Evolutionary conservation across 2,329 filamentous ascomycete genomes (phyloP), one percentile per base, ranked within the genome.

Genomic region (Zalaria obscura): DNA sequence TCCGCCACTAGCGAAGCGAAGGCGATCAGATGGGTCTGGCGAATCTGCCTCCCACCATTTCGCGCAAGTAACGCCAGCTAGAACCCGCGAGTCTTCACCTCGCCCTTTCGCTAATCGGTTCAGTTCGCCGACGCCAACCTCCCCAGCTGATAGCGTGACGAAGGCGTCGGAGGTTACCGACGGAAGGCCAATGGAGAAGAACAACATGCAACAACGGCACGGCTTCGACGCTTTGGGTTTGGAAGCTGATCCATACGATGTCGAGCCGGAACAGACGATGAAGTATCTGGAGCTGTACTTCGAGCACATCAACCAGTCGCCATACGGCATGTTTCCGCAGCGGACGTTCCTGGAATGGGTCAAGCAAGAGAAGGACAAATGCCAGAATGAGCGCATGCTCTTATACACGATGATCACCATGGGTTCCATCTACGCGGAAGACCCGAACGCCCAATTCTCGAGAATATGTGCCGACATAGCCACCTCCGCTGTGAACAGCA

Each of bases 381-480:
- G 45, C 32, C 50, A 51, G 25, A 51, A 55, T 26, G 75, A 79
- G 50, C 62, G 70, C 34, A 75, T 78, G 69, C 60, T 79, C 3
- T 58, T 80, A 6, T 78, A 80, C 52, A 66, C 70, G 1, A 66
- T 78, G 49, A 63, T 80, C 45, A 69, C 74, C 2, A 53, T 76
- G 50, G 75, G 72, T 1, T 70, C 72, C 4, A 54, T 72, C 1
- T 79, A 77, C 48, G 70, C 71, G 1, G 68, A 71, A 26, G 61
- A 65, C 44, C 57, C 64, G 27, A 52, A 52, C 18, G 58, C 68
- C 4, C 45, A 45, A 2, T 41, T 35, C 18, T 42, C 41, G 2
- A 64, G 62, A 44, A 57, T 62, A 18, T 77, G 72, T 50, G 65
- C 66, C 6, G 60, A 64, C 32, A 71, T 80, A 39, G 76, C 77